Evolutionary conservation across 2,329 filamentous ascomycete genomes (phyloP), one percentile per base, ranked within the genome.

Genomic region (Sporothrix phasma): DNA sequence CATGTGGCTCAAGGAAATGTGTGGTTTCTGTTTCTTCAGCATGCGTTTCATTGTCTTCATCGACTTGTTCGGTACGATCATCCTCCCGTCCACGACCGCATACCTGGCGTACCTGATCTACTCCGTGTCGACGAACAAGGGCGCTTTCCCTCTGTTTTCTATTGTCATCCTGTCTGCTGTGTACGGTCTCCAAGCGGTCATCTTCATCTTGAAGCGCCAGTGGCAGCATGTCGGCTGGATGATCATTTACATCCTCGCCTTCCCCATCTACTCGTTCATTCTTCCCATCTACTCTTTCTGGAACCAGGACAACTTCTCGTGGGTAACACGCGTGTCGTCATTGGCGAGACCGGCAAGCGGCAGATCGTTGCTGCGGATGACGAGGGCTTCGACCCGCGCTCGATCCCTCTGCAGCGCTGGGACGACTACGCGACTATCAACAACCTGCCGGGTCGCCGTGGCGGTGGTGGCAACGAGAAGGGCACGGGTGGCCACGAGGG

Each of bases 151-250:
- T 0, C 73, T 90, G 63, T 89, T 97, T 69, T 96, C 94, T 0
- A 86, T 99, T 68, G 81, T 89, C 72, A 93, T 99, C 82, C 77
- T 99, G 73, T 92, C 88, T 24, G 90, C 85, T 65, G 91, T 97
- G 17, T 99, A 99, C 72, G 94, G 94, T 81, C 85, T 99, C 3
- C 94, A 99, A 73, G 92, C 92, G 2, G 77, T 97, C 66, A 95
- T 99, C 72, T 99, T 99, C 79, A 92, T 97, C 70, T 81, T 97
- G 71, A 97, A 96, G 80, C 84, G 94, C 61, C 91, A 97, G 76
- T 99, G 94, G 94, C 92, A 99, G 74, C 93, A 97, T 73, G 85
- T 99, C 66, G 94, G 94, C 69, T 99, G 94, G 94, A 97, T 99
- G 92, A 88, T 99, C 69, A 97, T 99, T 73, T 99, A 99, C 77